Evolutionary conservation across 495 filamentous ascomycete species (phyloP), one percentile per base, ranked within the genome.

Genomic region (Xylaria curta): DNA sequence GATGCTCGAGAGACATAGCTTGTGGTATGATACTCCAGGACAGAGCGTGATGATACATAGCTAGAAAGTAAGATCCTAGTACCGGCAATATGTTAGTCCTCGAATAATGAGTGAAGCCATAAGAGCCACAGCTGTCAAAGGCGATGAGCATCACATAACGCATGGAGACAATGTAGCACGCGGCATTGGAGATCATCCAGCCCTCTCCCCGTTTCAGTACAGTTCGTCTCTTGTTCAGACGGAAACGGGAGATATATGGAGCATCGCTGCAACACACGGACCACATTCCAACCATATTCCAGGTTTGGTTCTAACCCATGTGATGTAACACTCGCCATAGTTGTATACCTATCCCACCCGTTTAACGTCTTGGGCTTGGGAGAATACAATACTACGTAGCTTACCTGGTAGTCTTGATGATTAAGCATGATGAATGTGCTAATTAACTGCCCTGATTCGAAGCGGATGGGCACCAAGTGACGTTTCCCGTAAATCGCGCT

Each of bases 181-280:
- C 21, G 38, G 3, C 24, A 15, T 9, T 17, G 60, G 38, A 38
- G 24, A 28, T 64, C 24, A 33, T 33, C 61, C 9, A 64, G 36
- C 42, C 42, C 61, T 64, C 47, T 64, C 61, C 61, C 61, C 21
- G 13, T 47, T 56, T 17, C 53, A 31, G 53, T 17, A 56, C 53
- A 31, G 53, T 33, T 28, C n/a, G 33, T 60, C 46, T 19, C 46
- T 38, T 51, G 46, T 53, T 33, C 3, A 44, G 49, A 26, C 36
- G 26, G 36, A 63, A 63, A 42, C 21, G 36, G 38, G 60, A 26
- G n/a, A 63, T 19, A 24, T 44, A 44, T 28, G 60, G 60, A 44
- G 60, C 21, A 42, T 42, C 49, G n/a, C 47, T 56, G 49, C 65
- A 67, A 56, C 49, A 67, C 65, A 67, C 65, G 49, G 65, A 56